Percentiles rank a stretch among this genome's conserved stretches.
Evolutionary conservation across 768 basidiomycete species (phyloP).

Genomic region (Mrakia gelida): DNA sequence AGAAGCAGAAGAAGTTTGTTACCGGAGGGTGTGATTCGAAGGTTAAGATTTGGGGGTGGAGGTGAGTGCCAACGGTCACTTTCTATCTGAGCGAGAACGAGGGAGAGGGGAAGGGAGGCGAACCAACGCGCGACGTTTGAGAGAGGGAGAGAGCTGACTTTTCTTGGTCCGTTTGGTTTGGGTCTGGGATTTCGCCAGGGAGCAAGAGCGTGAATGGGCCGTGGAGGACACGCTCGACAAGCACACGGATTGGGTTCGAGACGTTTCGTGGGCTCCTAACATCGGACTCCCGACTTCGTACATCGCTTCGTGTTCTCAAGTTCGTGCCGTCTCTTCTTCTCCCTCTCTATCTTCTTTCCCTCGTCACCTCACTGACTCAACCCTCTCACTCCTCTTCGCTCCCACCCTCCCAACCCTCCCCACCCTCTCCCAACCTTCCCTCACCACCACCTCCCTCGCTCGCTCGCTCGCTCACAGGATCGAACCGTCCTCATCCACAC

Average conservation of each 20-base stretch:
- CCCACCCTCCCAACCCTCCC: background rate
- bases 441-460: too few relatives aligned
- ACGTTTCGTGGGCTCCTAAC: constrained; percentile 98
- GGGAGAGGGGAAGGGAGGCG: background rate
- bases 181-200: constrained; percentile 47
- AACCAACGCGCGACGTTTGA: background rate
- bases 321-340: constrained; percentile 39
- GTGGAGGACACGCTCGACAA: constrained; percentile 87
- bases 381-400: too few relatives aligned
- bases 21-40: constrained; percentile 95
- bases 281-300: constrained; percentile 91
- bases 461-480: constrained; percentile 36
- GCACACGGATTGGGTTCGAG: constrained; percentile 95
- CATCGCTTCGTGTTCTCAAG: constrained; percentile 92
- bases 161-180: background rate
- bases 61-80: too few relatives aligned
- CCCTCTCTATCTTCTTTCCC: background rate
- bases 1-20: constrained; percentile 85
- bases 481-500: constrained; percentile 45
- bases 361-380: too few relatives aligned
- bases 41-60: constrained; percentile 86
- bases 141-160: too few relatives aligned
- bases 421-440: background rate
- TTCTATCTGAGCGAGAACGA: too few relatives aligned
- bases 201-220: constrained; percentile 80